Base-by-base conservation (phyloP, 768 basidiomycete species). In the Crucibulum laeve region DNA sequence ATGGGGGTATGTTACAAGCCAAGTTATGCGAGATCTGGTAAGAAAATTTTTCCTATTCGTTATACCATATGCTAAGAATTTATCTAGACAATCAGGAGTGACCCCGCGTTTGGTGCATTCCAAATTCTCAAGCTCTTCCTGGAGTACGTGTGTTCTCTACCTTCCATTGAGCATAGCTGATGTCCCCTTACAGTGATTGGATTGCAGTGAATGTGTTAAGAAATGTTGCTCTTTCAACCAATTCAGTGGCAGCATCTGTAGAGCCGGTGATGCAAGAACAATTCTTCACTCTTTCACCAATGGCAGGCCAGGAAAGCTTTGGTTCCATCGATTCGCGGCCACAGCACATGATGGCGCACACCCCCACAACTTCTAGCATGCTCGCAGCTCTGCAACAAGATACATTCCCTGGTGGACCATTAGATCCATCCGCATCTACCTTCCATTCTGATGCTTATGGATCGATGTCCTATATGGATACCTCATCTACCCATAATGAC, bases 1-100 rank as follows among this genome's bases (percentile, higher is more conserved):
- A 43, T 91, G 89, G 90, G 87, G 89, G 39, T 92, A 92, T 65
- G 91, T 92, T 58, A 91, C 90, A 14, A 88, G 86, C 63, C 90
- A 93, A 63, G 81, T 93, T 53, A 93, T 92, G 89, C 74, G 91
- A 54, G 91, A 93, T 64, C 69, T 93, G 61, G 87, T 91, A 59
- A 61, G 85, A 63, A 25, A 24, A 40, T 42, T 25, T 40, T 7
- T 44, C 42, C 3, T 33, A 53, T 22, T 32, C 26, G 35, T 28
- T 11, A 21, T 44, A 41, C 36, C 15, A n/a, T 18, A 37, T 33
- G 45, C 26, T 46, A 26, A 45, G 32, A 15, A 24, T 15, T 39
- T 41, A 23, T 36, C 7, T 58, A 91, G 89, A 92, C 90, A 7
- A 92, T 93, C 51, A 83, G 90, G 50, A 92, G 90, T 53, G 90